A percentile compares a stretch with the other conserved stretches of the same genome.
phyloP scores from a whole-genome alignment of 352 stramenopile species.

The Phytophthora capsici region DNA sequence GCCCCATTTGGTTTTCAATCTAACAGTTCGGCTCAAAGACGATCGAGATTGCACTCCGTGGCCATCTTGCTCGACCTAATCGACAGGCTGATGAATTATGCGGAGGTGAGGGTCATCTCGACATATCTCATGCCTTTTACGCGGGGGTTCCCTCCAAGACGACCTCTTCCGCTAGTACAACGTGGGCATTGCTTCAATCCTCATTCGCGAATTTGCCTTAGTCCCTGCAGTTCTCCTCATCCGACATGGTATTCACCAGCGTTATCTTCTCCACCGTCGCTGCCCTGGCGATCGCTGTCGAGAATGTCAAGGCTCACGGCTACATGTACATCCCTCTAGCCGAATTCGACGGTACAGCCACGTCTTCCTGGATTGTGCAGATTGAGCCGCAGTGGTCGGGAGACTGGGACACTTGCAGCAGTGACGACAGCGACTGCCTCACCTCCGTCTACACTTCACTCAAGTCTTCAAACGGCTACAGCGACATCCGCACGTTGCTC shows the following conservation, averaged over 20 bases:
- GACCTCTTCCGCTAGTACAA: background rate
- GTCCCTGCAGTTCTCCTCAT: constrained; percentile 11
- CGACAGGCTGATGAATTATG: constrained; percentile 5
- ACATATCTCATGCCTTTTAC: constrained; percentile 35
- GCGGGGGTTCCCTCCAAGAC: too few species aligned
- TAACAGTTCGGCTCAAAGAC: background rate
- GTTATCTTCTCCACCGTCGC: constrained; percentile 10
- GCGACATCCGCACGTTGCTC: constrained; percentile 37
- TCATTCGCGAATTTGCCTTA: constrained; percentile 34
- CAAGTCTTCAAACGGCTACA: constrained; percentile 35
- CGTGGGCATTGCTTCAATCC: background rate
- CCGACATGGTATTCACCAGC: constrained; percentile 26
- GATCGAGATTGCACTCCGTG: constrained; percentile 20
- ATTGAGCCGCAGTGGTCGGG: constrained; percentile 38
- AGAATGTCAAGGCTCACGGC: constrained; percentile 30
- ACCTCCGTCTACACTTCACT: constrained; percentile 34
- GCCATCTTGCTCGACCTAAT: constrained; percentile 16
- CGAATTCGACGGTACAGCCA: constrained; percentile 33
- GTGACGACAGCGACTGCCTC: constrained; percentile 24
- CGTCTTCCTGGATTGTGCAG: constrained; percentile 41
- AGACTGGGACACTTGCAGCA: constrained; percentile 38
- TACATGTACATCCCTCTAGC: constrained; percentile 45
- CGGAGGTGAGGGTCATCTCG: constrained; percentile 21
- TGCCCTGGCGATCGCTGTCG: constrained; percentile 8
- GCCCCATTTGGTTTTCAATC: constrained; percentile 22